phyloP scores from a whole-genome alignment of 768 basidiomycete species.

The Suillus discolor region DNA sequence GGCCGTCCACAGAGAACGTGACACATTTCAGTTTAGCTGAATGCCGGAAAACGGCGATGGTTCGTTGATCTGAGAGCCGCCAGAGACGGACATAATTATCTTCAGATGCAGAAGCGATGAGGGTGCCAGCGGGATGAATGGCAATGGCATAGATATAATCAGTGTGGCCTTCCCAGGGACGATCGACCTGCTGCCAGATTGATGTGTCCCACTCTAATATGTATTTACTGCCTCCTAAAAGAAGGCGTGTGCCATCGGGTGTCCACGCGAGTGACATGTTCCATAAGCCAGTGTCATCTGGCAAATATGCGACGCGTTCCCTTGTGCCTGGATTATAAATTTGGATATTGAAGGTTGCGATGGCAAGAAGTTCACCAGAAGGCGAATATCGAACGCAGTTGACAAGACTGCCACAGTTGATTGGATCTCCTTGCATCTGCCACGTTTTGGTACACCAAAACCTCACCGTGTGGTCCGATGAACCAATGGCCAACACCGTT shows the following conservation, averaged over 20 bases:
- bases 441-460: no score
- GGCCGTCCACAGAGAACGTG: not conserved
- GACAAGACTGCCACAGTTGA: no score
- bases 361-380: no score
- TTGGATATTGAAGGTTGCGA: no score
- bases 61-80: not conserved
- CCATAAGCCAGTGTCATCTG: no score
- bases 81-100: not conserved
- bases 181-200: not conserved
- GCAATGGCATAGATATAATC: not conserved
- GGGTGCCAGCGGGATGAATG: not conserved
- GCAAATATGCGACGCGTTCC: not conserved
- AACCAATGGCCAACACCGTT: no score
- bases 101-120: not conserved
- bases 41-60: not conserved
- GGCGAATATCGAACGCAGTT: no score
- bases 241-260: not conserved
- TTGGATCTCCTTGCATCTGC: no score
- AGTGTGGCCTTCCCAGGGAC: not conserved
- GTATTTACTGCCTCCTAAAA: no score
- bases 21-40: not conserved
- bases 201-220: not conserved
- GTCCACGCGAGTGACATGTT: not conserved
- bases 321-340: not conserved
- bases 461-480: no score